Evolutionary conservation across 202 grass and related monocot species (phyloP).

Genomic region (Hordeum pubiflorum): DNA sequence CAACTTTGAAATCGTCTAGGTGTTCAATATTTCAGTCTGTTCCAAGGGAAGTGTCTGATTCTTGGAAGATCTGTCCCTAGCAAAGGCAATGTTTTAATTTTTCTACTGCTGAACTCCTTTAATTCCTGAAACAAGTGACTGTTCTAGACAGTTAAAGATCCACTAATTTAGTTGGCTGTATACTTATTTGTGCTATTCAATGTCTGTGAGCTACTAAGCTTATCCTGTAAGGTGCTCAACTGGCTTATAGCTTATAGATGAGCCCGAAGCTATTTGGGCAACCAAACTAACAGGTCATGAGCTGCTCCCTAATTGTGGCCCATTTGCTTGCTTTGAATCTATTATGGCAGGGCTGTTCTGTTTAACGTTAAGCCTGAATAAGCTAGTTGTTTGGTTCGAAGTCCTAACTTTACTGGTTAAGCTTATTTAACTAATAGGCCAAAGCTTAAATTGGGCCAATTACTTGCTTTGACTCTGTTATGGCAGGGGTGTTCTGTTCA

Average conservation of each 20-base stretch:
- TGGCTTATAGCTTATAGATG: not conserved
- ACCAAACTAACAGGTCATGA: not conserved
- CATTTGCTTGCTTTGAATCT: not conserved
- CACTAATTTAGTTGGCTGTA: not conserved
- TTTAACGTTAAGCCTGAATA: not conserved
- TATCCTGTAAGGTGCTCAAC: not conserved
- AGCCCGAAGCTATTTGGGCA: not conserved
- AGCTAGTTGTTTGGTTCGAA: slow-evolving; percentile 7
- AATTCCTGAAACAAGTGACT: not conserved
- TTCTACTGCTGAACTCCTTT: not conserved
- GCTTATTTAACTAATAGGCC: no score
- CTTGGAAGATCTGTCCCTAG: not conserved
- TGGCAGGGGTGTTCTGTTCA: not conserved
- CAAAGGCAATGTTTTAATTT: not conserved
- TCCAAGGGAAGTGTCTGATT: not conserved
- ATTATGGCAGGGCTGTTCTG: not conserved
- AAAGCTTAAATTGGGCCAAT: not conserved
- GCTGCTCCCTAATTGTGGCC: not conserved
- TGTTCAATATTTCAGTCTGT: not conserved
- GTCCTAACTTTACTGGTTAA: not conserved
- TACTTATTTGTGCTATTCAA: not conserved
- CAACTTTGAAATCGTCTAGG: not conserved
- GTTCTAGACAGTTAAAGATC: not conserved
- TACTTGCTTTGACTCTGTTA: not conserved
- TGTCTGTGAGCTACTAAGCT: slow-evolving; percentile 7